Evolutionary conservation across 805 yeast genomes (phyloP).

Genomic region (Lipomyces starkeyi): DNA sequence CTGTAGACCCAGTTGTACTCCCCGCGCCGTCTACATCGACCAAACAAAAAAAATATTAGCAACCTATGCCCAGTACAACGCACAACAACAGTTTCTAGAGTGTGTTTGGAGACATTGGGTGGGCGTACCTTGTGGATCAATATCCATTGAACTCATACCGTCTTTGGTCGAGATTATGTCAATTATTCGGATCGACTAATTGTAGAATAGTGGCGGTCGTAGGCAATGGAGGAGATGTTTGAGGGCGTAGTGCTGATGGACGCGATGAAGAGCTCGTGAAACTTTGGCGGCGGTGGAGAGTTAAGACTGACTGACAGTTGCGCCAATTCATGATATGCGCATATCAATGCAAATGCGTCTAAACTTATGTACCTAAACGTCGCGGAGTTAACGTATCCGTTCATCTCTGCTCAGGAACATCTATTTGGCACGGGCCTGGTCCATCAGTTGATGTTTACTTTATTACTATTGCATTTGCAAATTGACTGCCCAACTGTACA

Average conservation of each 20-base stretch:
- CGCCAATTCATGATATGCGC: too few relatives aligned
- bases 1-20: background rate
- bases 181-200: background rate
- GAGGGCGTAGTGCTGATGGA: background rate
- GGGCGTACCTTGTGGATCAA: slow-evolving; percentile 24
- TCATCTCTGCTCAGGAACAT: too few relatives aligned
- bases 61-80: background rate
- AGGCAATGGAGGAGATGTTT: background rate
- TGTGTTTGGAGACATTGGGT: background rate
- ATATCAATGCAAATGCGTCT: too few relatives aligned
- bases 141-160: slow-evolving; percentile 31
- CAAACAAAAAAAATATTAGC: background rate
- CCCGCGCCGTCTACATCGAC: background rate
- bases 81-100: background rate
- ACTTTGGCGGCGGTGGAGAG: too few relatives aligned
- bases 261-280: too few relatives aligned
- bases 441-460: background rate
- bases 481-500: background rate
- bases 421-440: too few relatives aligned
- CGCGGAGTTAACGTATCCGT: too few relatives aligned
- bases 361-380: too few relatives aligned
- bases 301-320: too few relatives aligned
- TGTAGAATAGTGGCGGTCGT: background rate
- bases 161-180: background rate
- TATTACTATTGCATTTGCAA: background rate